Evolutionary conservation across 2,329 filamentous ascomycete species (phyloP).

Genomic region (Phaeosphaeria sp.): DNA sequence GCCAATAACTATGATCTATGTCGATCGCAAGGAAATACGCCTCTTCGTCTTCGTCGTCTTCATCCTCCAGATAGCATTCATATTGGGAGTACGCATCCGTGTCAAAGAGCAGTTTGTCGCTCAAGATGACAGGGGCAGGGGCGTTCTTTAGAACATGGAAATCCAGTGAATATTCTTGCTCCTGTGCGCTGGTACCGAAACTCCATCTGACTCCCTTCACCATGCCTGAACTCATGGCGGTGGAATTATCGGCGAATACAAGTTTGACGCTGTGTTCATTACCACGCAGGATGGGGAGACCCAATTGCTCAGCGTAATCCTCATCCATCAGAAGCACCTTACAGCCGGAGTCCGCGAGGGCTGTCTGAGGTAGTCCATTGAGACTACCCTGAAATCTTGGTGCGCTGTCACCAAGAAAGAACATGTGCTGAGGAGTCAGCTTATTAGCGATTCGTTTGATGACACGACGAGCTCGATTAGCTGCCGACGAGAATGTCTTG

Average conservation of each 20-base stretch:
- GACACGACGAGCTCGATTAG: slow-evolving; percentile 9
- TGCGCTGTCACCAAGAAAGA: slow-evolving; percentile 18
- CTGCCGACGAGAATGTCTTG: slow-evolving; percentile 8
- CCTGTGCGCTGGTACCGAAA: slow-evolving; percentile 9
- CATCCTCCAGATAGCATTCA: slow-evolving; percentile 7
- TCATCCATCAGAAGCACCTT: slow-evolving; percentile 21
- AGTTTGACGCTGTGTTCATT: background rate
- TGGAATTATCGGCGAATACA: slow-evolving; percentile 18
- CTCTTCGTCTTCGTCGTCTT: slow-evolving; percentile 5
- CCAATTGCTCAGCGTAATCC: slow-evolving; percentile 8
- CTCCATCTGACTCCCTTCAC: slow-evolving; percentile 14
- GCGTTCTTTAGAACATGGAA: slow-evolving; percentile 17
- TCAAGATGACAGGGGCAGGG: slow-evolving; percentile 15
- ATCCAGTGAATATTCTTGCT: slow-evolving; percentile 1
- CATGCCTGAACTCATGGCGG: slow-evolving; percentile 17
- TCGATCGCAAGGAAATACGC: slow-evolving; percentile 7
- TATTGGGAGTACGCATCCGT: slow-evolving; percentile 8
- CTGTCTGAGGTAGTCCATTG: slow-evolving; percentile 12
- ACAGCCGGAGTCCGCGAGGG: slow-evolving; percentile 15
- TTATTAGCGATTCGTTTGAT: background rate
- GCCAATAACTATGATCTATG: background rate
- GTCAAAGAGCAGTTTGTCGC: slow-evolving; percentile 12
- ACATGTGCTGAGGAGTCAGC: background rate
- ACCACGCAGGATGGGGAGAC: slow-evolving; percentile 3
- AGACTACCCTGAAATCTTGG: slow-evolving; percentile 13